These are phyloP conservation scores for Alloascoidea africana DNA, from an alignment of 805 yeast genomes.

Conservation along the genomic window DNA sequence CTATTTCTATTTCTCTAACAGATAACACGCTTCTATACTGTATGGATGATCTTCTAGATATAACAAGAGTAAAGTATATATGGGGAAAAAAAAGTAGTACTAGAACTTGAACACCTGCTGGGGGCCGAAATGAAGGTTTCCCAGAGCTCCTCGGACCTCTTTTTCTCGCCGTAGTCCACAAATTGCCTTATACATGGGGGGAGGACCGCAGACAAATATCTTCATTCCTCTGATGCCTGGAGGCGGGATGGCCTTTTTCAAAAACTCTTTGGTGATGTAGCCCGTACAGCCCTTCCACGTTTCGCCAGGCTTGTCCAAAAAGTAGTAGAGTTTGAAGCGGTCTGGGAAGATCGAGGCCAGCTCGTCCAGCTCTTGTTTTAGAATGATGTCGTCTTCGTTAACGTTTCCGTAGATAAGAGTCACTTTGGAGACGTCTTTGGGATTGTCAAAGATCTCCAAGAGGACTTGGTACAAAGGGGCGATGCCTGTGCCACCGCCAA, in stretches of 20 bases:
- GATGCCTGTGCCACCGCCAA: constrained; percentile 43
- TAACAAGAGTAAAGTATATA: too few species aligned
- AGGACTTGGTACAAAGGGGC: constrained; percentile 40
- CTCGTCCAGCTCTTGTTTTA: constrained; percentile 28
- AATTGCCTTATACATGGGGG: constrained; percentile 7
- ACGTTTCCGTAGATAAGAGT: constrained; percentile 29
- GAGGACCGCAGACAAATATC: constrained; percentile 14
- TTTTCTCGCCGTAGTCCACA: not conserved
- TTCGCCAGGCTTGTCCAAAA: constrained; percentile 16
- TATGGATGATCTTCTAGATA: too few species aligned
- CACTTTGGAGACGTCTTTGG: constrained; percentile 29
- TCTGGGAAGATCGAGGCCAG: constrained; percentile 22
- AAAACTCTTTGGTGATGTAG: constrained; percentile 23
- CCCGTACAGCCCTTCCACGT: constrained; percentile 27
- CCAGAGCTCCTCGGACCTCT: constrained; percentile 61
- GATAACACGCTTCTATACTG: too few species aligned
- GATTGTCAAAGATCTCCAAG: constrained; percentile 28
- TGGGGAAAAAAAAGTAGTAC: too few species aligned
- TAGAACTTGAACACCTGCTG: constrained; percentile 62
- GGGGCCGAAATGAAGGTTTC: constrained; percentile 60
- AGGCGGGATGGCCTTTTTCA: constrained; percentile 21
- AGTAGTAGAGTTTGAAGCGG: constrained; percentile 26
- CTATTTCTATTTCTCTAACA: too few species aligned
- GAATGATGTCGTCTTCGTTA: constrained; percentile 27
- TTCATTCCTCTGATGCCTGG: constrained; percentile 5